phyloP scores from a whole-genome alignment of 768 basidiomycete species.

The Panellus pusillus region DNA sequence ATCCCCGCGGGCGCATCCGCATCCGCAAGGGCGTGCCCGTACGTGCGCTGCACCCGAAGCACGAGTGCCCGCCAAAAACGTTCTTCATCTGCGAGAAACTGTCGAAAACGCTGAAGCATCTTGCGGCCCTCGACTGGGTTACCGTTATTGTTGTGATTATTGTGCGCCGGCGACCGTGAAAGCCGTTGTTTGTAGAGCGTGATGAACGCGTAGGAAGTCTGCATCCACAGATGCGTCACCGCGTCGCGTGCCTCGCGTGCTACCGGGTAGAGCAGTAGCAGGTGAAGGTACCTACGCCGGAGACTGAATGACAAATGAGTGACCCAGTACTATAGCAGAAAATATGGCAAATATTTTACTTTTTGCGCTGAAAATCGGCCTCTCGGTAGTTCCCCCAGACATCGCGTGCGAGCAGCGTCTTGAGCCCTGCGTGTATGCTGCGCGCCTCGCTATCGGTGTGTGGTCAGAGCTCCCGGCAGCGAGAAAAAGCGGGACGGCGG shows the following conservation, averaged over 20 bases:
- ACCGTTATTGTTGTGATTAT: constrained; percentile 40
- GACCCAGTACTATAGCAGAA: constrained; percentile 14
- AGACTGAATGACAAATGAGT: constrained; percentile 45
- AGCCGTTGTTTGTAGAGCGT: constrained; percentile 78
- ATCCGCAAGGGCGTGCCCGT: constrained; percentile 54
- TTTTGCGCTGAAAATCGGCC: constrained; percentile 83
- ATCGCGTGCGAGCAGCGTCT: constrained; percentile 69
- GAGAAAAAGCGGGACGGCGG: constrained; percentile 2
- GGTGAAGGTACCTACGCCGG: constrained; percentile 65
- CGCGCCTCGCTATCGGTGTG: constrained; percentile 68
- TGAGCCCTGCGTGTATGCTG: constrained; percentile 68
- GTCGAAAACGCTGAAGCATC: constrained; percentile 82
- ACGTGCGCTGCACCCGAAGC: constrained; percentile 70
- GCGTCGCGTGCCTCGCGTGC: constrained; percentile 75
- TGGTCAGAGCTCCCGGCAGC: not conserved
- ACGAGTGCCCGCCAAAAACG: constrained; percentile 88
- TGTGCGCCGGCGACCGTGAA: constrained; percentile 45
- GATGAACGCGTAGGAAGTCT: constrained; percentile 86
- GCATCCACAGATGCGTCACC: constrained; percentile 89
- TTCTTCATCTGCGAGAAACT: constrained; percentile 88
- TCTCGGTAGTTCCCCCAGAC: constrained; percentile 72
- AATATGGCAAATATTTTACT: constrained; percentile 49
- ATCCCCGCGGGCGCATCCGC: constrained; percentile 34
- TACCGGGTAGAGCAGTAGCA: constrained; percentile 68
- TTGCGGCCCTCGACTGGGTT: constrained; percentile 84